Conservation (phyloP, 495 filamentous ascomycete species). For the Echria macrotheca region DNA sequence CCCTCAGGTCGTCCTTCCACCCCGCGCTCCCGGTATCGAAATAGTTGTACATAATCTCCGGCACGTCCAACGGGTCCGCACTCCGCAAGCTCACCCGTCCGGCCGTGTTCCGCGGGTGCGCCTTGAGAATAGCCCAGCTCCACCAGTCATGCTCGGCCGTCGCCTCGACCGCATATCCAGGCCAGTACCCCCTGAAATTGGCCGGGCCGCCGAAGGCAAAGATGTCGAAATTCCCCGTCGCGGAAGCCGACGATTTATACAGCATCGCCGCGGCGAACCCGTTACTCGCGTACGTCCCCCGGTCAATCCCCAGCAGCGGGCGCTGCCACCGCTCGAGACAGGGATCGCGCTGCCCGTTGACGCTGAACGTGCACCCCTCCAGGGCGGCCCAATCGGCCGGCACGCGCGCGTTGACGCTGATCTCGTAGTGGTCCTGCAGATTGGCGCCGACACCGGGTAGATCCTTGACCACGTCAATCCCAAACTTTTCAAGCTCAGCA, state of each 20-base stretch:
- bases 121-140: constrained; percentile 49
- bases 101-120: constrained; percentile 46
- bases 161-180: constrained; percentile 44
- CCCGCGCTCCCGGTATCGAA: constrained; percentile 34
- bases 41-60: constrained; percentile 51
- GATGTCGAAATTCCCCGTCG: constrained; percentile 39
- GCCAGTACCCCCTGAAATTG: constrained; percentile 50
- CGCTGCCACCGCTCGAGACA: constrained; percentile 46
- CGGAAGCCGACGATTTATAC: constrained; percentile 38
- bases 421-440: constrained; percentile 61
- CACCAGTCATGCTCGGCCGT: constrained; percentile 33
- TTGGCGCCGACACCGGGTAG: constrained; percentile 61
- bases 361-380: constrained; percentile 42
- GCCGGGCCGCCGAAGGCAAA: constrained; percentile 50
- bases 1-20: constrained; percentile 36
- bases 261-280: constrained; percentile 45
- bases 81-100: constrained; percentile 47
- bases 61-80: constrained; percentile 49
- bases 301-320: constrained; percentile 29
- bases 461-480: constrained; percentile 48
- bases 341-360: constrained; percentile 38
- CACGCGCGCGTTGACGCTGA: constrained; percentile 40
- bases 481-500: constrained; percentile 39
- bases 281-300: constrained; percentile 45
- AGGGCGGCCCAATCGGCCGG: constrained; percentile 39